Evolutionary conservation across 1,139 yeast genomes (phyloP), one percentile per base, ranked within the genome.

Genomic region (Scheffersomyces segobiensis): DNA sequence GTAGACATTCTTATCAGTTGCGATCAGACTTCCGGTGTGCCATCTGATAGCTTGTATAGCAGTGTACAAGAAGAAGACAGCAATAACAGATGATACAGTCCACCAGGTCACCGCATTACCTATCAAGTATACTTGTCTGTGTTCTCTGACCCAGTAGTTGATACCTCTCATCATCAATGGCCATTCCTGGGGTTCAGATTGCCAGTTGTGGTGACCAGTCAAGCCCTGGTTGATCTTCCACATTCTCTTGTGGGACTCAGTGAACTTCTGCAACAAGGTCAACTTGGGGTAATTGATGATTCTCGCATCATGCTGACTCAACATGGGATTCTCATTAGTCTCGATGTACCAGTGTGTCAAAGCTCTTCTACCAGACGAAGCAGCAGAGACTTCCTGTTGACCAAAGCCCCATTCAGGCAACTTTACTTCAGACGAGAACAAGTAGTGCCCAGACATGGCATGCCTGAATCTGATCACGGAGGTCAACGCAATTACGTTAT

Each of bases 381-480:
- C 96, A 75, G 97, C 86, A 12, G 97, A 88, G 54, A 96, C 99
- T 79, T 95, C 99, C 75, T 92, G 98, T 78, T 96, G 99, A 66
- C 89, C 96, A 69, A 89, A 93, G 3, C 95, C 99, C 98, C 98
- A 95, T 59, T 87, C 88, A 59, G 99, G 99, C 65, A 95, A 85
- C 74, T 91, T 91, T 55, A 86, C 88, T 62, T 85, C 87, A 71
- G 91, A 93, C 32, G 98, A 91, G 75, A 93, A 95, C 68, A 96
- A 80, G 69, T 89, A 88, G 76, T 97, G 87, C 56, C 97, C 97
- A 49, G 95, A 83, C 88, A 91, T 86, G 55, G 96, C 93, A 71
- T 96, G 99, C 73, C 86, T 87, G 64, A 96, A 84, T 76, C 96
- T 85, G 82, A 96, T 91, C 59, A 91, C 82, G 52, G 98, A 89